Evolutionary conservation across 495 filamentous ascomycete genomes (phyloP).

Genomic region (Neurospora sublineolata): DNA sequence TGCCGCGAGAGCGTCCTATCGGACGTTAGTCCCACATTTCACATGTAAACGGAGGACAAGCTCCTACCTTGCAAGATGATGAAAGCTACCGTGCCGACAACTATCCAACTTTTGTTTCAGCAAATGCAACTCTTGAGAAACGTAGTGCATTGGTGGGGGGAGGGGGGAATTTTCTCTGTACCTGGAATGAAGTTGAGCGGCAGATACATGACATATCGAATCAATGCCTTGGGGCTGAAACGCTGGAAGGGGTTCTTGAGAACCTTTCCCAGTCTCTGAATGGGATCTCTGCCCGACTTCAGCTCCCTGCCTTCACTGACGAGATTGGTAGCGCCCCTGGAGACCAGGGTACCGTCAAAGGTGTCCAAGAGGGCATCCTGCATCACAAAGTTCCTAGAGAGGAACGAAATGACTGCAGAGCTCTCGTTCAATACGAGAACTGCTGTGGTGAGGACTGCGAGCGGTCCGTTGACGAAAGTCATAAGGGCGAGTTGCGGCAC

Average conservation of each 20-base stretch:
- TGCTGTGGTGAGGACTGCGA: conserved; percentile 66
- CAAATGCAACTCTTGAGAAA: neutral
- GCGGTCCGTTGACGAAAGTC: conserved; percentile 73
- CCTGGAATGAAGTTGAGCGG: conserved; percentile 83
- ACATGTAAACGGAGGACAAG: neutral
- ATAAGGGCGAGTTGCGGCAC: conserved; percentile 75
- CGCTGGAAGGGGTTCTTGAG: conserved; percentile 56
- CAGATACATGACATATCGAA: conserved; percentile 68
- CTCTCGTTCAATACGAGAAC: conserved; percentile 73
- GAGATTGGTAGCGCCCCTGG: conserved; percentile 41
- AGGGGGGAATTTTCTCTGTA: conserved; percentile 11
- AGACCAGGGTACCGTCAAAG: conserved; percentile 72
- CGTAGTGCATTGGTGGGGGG: neutral
- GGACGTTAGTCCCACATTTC: conserved; percentile 7
- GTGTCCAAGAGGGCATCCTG: conserved; percentile 76
- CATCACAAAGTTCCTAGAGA: conserved; percentile 66
- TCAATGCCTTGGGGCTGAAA: conserved; percentile 51
- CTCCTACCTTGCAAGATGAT: conserved; percentile 58
- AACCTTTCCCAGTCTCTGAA: conserved; percentile 62
- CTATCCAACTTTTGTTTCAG: conserved; percentile 15
- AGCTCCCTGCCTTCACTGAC: conserved; percentile 65
- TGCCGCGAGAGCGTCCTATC: conserved; percentile 28
- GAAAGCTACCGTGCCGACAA: conserved; percentile 75
- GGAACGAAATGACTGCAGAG: conserved; percentile 61
- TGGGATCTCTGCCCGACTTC: conserved; percentile 45